Base-by-base conservation (phyloP, 257 asterid genomes). In the Scutellaria baicalensis region DNA sequence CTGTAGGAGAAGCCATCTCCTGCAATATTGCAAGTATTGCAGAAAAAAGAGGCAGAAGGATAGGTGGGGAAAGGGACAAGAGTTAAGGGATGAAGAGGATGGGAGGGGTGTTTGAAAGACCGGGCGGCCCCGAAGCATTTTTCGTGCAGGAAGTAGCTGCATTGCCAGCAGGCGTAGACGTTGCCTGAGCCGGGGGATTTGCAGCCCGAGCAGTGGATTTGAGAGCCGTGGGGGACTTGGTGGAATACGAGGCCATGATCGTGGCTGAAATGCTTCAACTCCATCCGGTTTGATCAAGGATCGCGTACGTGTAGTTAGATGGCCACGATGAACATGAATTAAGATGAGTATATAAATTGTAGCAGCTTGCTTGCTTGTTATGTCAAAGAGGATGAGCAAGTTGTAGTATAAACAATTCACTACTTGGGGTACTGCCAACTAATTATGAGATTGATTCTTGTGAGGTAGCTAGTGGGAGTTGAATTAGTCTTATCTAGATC, bases 221-320 rank as follows among this genome's bases (percentile, higher is more conserved):
- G 83, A 0, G 81, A 73, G 52, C 83, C 85, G 40, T 77, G 88
- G 4, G 79, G 78, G 14, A 82, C 6, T 36, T 85, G 86, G 70
- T 83, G 91, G 62, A 68, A 77, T 20, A 58, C 72, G 2, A 88
- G 80, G 59, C 78, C 77, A 48, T 88, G 95, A 51, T 39, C 55
- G 82, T 88, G 95, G 78, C 86, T 85, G 76, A 88, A 88, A 63
- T 88, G 95, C 81, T 83, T 85, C 49, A 69, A 68, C 52, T 85
- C 91, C 95, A 88, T 77, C 16, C 23, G n/a, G 27, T 36, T 35
- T 45, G n/a, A n/a, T n/a, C n/a, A n/a, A n/a, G n/a, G n/a, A n/a
- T n/a, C n/a, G n/a, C n/a, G n/a, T n/a, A n/a, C n/a, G n/a, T n/a
- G n/a, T n/a, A n/a, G n/a, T n/a, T n/a, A n/a, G 71, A 54, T 54